These are phyloP conservation scores for Russula sp. DNA, from an alignment of 768 basidiomycete species.

Conservation along the genomic window DNA sequence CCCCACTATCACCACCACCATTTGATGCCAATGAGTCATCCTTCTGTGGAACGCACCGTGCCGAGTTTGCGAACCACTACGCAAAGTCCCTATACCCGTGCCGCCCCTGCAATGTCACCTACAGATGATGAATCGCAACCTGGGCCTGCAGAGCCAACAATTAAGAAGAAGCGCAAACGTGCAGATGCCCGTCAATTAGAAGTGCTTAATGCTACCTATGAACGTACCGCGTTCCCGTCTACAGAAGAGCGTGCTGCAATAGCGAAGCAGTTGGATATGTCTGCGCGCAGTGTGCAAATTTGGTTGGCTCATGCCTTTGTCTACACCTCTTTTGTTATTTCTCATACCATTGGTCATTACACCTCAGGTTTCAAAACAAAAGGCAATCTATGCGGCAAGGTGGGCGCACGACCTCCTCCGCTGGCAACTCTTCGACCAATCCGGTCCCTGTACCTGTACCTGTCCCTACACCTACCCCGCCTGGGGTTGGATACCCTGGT, in stretches of 20 bases:
- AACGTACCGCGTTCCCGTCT: slow-evolving; percentile 79
- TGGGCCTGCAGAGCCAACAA: slow-evolving; percentile 47
- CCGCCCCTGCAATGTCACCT: slow-evolving; percentile 25
- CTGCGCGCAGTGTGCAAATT: slow-evolving; percentile 79
- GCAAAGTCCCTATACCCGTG: slow-evolving; percentile 48
- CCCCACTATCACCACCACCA: slow-evolving; percentile 24
- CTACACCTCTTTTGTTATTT: not conserved
- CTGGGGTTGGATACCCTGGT: not conserved
- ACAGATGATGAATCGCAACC: slow-evolving; percentile 24
- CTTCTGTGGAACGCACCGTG: slow-evolving; percentile 30
- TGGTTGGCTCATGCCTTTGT: slow-evolving; percentile 44
- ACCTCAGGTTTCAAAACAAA: slow-evolving; percentile 23
- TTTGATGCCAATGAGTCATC: slow-evolving; percentile 27
- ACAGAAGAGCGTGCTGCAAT: slow-evolving; percentile 78
- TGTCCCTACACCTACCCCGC: slow-evolving; percentile 2
- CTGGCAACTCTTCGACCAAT: not conserved
- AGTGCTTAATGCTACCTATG: slow-evolving; percentile 74
- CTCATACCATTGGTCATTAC: not conserved
- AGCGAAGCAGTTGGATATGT: slow-evolving; percentile 76
- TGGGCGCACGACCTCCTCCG: slow-evolving; percentile 6
- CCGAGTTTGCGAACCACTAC: slow-evolving; percentile 31
- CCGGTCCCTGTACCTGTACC: not conserved
- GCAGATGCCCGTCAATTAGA: slow-evolving; percentile 76
- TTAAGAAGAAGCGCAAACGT: slow-evolving; percentile 86
- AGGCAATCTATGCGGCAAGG: slow-evolving; percentile 21